Conservation (phyloP, 2,329 filamentous ascomycete genomes). For the Sporothrix curviconia region DNA sequence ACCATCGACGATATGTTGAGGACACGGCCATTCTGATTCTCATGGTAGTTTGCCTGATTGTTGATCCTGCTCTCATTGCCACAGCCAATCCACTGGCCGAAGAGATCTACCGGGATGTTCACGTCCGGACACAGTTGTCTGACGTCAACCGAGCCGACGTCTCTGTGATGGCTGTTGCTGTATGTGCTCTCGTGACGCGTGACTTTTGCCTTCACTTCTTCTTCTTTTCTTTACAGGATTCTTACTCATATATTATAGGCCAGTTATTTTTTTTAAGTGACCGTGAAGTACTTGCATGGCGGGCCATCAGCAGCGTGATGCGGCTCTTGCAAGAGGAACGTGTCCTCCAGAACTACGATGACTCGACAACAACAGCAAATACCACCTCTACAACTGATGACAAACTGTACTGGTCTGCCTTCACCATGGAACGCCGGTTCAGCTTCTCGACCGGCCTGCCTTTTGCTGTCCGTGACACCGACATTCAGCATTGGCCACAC, state of each 20-base stretch:
- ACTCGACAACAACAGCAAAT: neutral
- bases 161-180: neutral
- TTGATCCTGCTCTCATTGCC: neutral
- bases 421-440: slow-evolving; percentile 2
- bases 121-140: neutral
- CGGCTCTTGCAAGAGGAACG: slow-evolving; percentile 1
- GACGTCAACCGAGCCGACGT: neutral
- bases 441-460: neutral
- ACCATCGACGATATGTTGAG: neutral
- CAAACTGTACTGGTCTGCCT: neutral
- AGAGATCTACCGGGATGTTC: neutral
- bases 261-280: neutral
- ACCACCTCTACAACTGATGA: neutral
- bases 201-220: no score
- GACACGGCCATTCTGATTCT: slow-evolving; percentile 1
- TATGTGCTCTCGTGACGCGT: no score
- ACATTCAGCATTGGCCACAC: slow-evolving; percentile 1
- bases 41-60: neutral
- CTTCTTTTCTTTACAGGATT: no score
- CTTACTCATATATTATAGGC: neutral
- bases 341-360: neutral
- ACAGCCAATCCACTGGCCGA: neutral
- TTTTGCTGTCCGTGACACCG: slow-evolving; percentile 2
- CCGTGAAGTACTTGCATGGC: slow-evolving; percentile 1
- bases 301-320: slow-evolving; percentile 1